A percentile compares a stretch with the other conserved stretches of the same genome.
phyloP scores from a whole-genome alignment of 176 grass and related monocot species.

The Bothriochloa decipiens region DNA sequence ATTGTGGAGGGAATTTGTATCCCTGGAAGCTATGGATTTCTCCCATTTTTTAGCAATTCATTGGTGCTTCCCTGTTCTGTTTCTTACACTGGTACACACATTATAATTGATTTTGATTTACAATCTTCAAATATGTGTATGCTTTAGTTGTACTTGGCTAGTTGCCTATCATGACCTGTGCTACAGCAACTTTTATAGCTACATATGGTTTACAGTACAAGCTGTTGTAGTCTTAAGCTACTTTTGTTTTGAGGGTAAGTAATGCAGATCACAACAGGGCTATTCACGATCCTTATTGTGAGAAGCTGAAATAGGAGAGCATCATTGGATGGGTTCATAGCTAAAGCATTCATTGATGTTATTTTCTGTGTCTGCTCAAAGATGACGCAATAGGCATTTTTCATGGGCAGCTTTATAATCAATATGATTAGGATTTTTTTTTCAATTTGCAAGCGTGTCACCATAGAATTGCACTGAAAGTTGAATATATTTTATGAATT shows the following conservation, averaged over 20 bases:
- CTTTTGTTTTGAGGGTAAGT: neutral
- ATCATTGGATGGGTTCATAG: neutral
- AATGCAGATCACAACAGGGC: neutral
- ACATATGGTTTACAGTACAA: neutral
- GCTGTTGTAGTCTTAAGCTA: neutral
- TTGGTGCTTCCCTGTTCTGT: neutral
- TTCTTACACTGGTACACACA: neutral
- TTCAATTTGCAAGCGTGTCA: neutral
- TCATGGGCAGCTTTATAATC: neutral
- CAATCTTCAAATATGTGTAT: neutral
- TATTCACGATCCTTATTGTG: neutral
- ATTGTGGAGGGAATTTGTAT: neutral
- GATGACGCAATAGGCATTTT: neutral
- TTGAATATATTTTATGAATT: conserved; percentile 16
- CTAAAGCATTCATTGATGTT: neutral
- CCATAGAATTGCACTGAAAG: conserved; percentile 9
- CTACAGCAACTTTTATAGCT: neutral
- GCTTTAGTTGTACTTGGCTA: neutral
- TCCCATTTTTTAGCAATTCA: neutral
- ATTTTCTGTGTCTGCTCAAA: neutral
- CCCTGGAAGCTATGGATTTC: neutral
- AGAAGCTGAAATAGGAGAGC: neutral
- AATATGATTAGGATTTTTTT: neutral
- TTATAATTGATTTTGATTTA: neutral
- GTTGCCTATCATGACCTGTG: neutral